Base-by-base conservation (phyloP, 2,329 filamentous ascomycete species). In the Trichoderma cornu-damae region DNA sequence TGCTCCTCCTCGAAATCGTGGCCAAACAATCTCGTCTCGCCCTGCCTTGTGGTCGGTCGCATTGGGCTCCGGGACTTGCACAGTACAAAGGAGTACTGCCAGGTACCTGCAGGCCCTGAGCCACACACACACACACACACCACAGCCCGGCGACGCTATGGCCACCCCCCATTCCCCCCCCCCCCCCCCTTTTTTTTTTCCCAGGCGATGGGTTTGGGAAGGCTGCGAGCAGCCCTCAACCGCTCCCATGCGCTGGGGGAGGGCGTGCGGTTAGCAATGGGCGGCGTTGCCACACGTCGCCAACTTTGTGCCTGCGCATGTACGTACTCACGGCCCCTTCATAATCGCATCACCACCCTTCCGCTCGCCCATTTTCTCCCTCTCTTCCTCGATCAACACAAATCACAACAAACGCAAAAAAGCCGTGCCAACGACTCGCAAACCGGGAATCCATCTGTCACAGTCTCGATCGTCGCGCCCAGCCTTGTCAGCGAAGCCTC, bases 371-470 rank as follows among this genome's bases (percentile, higher is more conserved):
- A 67, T 63, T 66, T 65, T 68, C 69, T 71, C 67, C 62, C 68
- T 67, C 68, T 69, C 67, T 50, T 26, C 65, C 65, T 67, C 67
- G 32, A 16, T 64, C 68, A 74, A 76, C 76, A 70, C 75, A 79
- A n/a, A 77, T 74, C 79, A 73, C 72, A 78, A 75, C 71, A 74
- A 73, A 69, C n/a, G n/a, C n/a, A n/a, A 67, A 60, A 74, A 75
- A 73, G 9, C 71, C 73, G 77, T 77, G 75, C 75, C 76, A 72
- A 76, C 72, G 70, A 73, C 75, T 77, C 72, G 68, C 68, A 76
- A n/a, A n/a, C 72, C 72, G 73, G 80, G 79, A 80, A 76, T 80
- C n/a, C 76, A 76, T 73, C 74, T 77, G 80, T 83, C 80, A 80
- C 81, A 80, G 81, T 79, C 76, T 74, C 71, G 79, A 79, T 78